Conservation (phyloP, 192 early-diverging fungal genomes). For the Coemansia sp. region DNA sequence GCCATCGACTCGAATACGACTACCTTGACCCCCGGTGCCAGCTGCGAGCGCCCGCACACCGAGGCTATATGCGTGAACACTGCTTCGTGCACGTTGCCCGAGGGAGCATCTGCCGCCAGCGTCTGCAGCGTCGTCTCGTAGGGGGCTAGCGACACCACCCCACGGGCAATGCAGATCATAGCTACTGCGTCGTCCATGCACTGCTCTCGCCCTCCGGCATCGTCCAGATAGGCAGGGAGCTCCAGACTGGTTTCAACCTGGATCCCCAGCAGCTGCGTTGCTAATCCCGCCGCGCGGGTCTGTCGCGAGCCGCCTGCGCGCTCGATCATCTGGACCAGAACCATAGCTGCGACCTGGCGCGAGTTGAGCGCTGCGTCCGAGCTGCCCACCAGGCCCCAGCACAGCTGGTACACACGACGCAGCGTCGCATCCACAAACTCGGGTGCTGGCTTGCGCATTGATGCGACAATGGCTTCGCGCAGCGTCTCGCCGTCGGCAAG, state of each 20-base stretch:
- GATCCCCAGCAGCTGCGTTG: conserved; percentile 20
- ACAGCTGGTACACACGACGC: conserved; percentile 13
- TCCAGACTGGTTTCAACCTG: neutral
- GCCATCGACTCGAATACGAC: conserved; percentile 71
- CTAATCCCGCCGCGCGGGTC: conserved; percentile 14
- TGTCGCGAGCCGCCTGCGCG: conserved; percentile 15
- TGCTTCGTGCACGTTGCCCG: conserved; percentile 52
- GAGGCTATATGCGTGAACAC: conserved; percentile 57
- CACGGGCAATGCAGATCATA: conserved; percentile 46
- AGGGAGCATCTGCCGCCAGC: conserved; percentile 19
- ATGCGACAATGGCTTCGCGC: conserved; percentile 18
- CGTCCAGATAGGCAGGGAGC: conserved; percentile 3
- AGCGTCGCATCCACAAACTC: conserved; percentile 21
- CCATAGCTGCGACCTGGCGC: conserved; percentile 44
- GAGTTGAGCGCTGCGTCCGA: conserved; percentile 24
- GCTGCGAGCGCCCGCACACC: conserved; percentile 57
- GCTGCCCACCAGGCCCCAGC: conserved; percentile 33
- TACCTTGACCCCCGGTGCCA: conserved; percentile 61
- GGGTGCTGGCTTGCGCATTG: conserved; percentile 21
- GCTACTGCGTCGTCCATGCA: conserved; percentile 44
- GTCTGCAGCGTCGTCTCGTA: conserved; percentile 25
- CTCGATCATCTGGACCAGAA: conserved; percentile 30
- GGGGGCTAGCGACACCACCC: conserved; percentile 27
- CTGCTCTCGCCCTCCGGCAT: conserved; percentile 3
- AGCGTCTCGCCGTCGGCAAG: neutral